Conservation (phyloP, 1,284 basidiomycete species). For the Gymnopus androsaceus region DNA sequence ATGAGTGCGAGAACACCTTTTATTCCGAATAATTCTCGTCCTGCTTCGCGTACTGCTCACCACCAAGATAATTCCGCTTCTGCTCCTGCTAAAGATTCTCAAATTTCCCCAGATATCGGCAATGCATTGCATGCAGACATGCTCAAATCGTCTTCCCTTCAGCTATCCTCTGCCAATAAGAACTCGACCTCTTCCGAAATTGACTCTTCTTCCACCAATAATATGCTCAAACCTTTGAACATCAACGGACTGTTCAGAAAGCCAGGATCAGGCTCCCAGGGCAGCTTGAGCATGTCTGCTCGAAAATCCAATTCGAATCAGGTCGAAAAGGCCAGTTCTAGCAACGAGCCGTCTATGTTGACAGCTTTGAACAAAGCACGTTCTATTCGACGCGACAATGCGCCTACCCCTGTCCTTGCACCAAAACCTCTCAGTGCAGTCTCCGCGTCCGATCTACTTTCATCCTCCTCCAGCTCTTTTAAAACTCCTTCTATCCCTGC, state of each 20-base stretch:
- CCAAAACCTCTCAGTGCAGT: conserved; percentile 12
- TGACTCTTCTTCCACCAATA: background rate
- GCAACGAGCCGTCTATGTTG: background rate
- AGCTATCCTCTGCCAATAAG: background rate
- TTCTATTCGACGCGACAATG: conserved; percentile 1
- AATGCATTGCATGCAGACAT: conserved; percentile 12
- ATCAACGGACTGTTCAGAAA: conserved; percentile 13
- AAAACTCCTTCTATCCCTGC: conserved; percentile 9
- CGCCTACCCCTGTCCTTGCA: conserved; percentile 5
- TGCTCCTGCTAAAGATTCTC: background rate
- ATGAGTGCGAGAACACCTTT: conserved; percentile 19
- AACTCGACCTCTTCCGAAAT: background rate
- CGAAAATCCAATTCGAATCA: conserved; percentile 1
- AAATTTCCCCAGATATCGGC: conserved; percentile 10
- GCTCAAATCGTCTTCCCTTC: background rate
- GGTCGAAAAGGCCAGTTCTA: conserved; percentile 3
- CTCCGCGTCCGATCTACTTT: conserved; percentile 4
- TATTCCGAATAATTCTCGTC: conserved; percentile 13
- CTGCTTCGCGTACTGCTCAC: conserved; percentile 13
- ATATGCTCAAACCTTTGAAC: conserved; percentile 9
- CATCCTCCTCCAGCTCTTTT: conserved; percentile 1
- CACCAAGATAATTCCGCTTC: conserved; percentile 1
- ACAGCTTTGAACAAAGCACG: background rate
- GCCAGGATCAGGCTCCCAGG: background rate
- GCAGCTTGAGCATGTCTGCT: background rate